Percentiles rank a stretch among this genome's conserved stretches.
Conservation (phyloP, 805 yeast species). For the Saccharomycopsis olivae region DNA sequence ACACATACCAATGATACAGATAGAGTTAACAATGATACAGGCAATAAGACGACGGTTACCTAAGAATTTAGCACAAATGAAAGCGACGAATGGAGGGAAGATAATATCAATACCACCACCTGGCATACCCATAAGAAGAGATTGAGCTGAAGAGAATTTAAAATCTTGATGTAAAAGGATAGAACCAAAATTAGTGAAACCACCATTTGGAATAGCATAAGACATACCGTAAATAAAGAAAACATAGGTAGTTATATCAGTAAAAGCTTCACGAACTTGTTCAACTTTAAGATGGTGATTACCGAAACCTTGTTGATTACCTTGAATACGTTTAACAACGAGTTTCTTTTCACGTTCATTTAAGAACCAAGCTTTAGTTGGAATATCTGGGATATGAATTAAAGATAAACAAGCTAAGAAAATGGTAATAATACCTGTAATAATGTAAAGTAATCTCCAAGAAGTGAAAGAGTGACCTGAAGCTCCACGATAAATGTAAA, state of each 20-base stretch:
- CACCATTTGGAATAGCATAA: slow-evolving; percentile 33
- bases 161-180: slow-evolving; percentile 29
- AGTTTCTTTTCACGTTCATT: slow-evolving; percentile 30
- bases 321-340: slow-evolving; percentile 34
- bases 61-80: slow-evolving; percentile 21
- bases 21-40: neutral
- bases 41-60: slow-evolving; percentile 19
- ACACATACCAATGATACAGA: slow-evolving; percentile 23
- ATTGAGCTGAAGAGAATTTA: slow-evolving; percentile 29
- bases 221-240: slow-evolving; percentile 24
- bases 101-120: slow-evolving; percentile 37
- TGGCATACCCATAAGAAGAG: slow-evolving; percentile 37
- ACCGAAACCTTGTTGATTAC: slow-evolving; percentile 36
- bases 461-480: slow-evolving; percentile 28
- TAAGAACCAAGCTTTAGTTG: slow-evolving; percentile 30
- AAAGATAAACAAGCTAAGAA: slow-evolving; percentile 31
- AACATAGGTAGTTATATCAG: slow-evolving; percentile 29
- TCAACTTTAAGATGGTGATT: slow-evolving; percentile 28
- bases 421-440: slow-evolving; percentile 44
- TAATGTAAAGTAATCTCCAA: slow-evolving; percentile 45
- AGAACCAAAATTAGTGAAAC: slow-evolving; percentile 34
- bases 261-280: slow-evolving; percentile 30
- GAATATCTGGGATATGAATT: slow-evolving; percentile 38
- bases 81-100: slow-evolving; percentile 1
- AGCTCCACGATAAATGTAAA: slow-evolving; percentile 22